Evolutionary conservation across 148 eudicot genomes (phyloP).

Genomic region (Rheum nobile): DNA sequence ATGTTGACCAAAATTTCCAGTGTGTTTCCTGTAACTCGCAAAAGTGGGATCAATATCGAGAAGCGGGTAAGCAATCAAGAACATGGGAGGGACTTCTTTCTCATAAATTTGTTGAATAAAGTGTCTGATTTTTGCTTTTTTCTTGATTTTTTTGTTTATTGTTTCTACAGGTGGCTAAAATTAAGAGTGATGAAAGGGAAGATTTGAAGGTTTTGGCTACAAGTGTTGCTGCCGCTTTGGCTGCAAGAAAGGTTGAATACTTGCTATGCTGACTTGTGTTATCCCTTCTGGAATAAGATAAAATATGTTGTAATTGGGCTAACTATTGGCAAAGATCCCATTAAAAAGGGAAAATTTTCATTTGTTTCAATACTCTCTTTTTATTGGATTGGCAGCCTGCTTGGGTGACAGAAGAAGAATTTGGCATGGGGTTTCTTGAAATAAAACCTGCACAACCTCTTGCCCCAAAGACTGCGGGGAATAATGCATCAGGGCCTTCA

Average conservation of each 20-base stretch:
- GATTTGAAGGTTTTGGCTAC: slow-evolving; percentile 97
- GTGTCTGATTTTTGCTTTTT: background rate
- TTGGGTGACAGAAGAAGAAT: slow-evolving; percentile 97
- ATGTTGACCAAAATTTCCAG: slow-evolving; percentile 78
- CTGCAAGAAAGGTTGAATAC: slow-evolving; percentile 69
- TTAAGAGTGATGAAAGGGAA: slow-evolving; percentile 95
- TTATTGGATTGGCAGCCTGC: slow-evolving; percentile 41
- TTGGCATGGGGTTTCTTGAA: slow-evolving; percentile 93
- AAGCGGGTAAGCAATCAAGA: slow-evolving; percentile 51
- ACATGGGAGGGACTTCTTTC: background rate
- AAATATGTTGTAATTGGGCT: background rate
- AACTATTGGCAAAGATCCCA: background rate
- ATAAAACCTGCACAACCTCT: slow-evolving; percentile 54
- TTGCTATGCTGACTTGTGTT: background rate
- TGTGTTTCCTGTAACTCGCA: slow-evolving; percentile 92
- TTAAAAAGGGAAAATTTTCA: background rate
- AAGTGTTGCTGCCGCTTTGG: slow-evolving; percentile 98
- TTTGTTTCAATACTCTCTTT: background rate
- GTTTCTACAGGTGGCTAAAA: slow-evolving; percentile 71
- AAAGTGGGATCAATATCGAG: slow-evolving; percentile 95
- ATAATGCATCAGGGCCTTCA: slow-evolving; percentile 36
- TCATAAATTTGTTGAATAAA: background rate
- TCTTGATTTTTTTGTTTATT: background rate
- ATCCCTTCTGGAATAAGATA: background rate
- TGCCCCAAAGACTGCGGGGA: slow-evolving; percentile 37